Conservation (phyloP, 2,329 filamentous ascomycete genomes). For the Lasiodiplodia citricola region DNA sequence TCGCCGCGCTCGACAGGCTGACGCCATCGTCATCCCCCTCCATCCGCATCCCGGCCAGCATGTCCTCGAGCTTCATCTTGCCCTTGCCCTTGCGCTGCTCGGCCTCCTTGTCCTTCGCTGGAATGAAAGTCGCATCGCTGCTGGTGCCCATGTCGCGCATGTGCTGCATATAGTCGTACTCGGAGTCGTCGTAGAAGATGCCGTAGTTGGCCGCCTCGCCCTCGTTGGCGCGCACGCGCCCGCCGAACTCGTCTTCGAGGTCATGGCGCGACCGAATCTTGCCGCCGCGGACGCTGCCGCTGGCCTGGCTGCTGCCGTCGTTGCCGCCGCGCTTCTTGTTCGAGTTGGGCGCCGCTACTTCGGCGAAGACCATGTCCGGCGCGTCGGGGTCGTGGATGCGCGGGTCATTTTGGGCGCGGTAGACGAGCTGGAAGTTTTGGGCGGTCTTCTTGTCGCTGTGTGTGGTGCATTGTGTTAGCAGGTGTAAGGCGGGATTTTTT, state of each 20-base stretch:
- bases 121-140: conserved; percentile 78
- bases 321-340: conserved; percentile 28
- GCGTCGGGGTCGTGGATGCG: conserved; percentile 91
- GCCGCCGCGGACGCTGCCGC: conserved; percentile 35
- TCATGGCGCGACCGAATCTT: conserved; percentile 74
- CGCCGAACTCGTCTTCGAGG: conserved; percentile 74
- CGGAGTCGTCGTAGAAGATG: conserved; percentile 91
- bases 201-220: conserved; percentile 95
- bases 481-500: neutral
- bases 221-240: conserved; percentile 79
- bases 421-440: conserved; percentile 90
- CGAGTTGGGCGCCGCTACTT: conserved; percentile 52
- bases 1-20: conserved; percentile 47
- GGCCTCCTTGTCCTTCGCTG: conserved; percentile 59
- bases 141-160: conserved; percentile 77
- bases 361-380: conserved; percentile 89
- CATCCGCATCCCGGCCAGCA: conserved; percentile 61
- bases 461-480: conserved; percentile 40
- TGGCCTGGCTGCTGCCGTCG: conserved; percentile 33
- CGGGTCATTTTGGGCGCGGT: conserved; percentile 96
- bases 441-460: conserved; percentile 87
- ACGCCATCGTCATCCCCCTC: conserved; percentile 48
- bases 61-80: conserved; percentile 82
- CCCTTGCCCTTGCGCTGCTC: conserved; percentile 70
- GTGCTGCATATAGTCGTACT: conserved; percentile 99